Evolutionary conservation across 2,329 filamentous ascomycete species (phyloP).

Genomic region (Curvularia sp.): DNA sequence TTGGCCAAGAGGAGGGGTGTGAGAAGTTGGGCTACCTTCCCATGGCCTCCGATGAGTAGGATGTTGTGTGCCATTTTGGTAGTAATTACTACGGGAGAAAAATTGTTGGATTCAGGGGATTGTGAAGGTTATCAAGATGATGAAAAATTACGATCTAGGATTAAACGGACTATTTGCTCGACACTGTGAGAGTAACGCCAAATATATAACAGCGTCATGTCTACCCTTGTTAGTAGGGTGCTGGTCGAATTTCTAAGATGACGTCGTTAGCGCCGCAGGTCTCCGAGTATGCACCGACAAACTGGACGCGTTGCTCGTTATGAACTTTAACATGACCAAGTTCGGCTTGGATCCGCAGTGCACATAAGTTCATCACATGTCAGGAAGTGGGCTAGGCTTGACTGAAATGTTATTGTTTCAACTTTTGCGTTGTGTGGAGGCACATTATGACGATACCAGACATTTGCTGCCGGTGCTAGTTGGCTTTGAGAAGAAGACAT

Average conservation of each 20-base stretch:
- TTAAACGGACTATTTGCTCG: not conserved
- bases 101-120: not conserved
- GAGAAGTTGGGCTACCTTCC: constrained; percentile 76
- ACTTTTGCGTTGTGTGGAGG: constrained; percentile 2
- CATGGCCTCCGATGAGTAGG: constrained; percentile 80
- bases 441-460: not conserved
- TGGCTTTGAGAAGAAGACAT: constrained; percentile 13
- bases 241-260: constrained; percentile 19
- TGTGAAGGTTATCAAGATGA: not conserved
- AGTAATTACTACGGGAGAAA: not conserved
- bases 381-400: not conserved
- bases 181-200: not conserved
- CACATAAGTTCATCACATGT: not conserved
- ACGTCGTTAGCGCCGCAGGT: constrained; percentile 15
- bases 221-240: not conserved
- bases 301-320: not conserved
- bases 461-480: not conserved
- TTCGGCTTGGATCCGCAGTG: not conserved
- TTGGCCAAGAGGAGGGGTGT: constrained; percentile 77
- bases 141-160: too few relatives aligned
- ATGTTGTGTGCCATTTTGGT: constrained; percentile 52
- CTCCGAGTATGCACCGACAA: constrained; percentile 14
- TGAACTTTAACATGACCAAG: not conserved
- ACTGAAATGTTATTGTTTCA: not conserved
- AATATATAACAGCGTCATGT: not conserved